phyloP scores from a whole-genome alignment of 768 basidiomycete genomes.

The Chiua virens region DNA sequence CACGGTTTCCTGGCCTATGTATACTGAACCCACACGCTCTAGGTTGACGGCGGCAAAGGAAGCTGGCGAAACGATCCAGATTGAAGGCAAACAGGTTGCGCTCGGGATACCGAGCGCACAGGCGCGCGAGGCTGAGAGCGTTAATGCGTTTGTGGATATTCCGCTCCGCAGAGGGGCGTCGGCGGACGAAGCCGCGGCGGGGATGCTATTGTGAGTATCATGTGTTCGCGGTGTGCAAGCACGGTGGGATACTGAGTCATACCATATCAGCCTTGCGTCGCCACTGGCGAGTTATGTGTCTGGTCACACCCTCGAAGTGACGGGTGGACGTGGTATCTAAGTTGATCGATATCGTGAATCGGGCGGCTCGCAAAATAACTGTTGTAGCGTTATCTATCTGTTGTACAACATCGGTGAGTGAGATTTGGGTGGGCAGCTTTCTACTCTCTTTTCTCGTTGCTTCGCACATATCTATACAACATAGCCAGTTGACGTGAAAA shows the following conservation, averaged over 20 bases:
- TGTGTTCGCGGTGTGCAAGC: not conserved
- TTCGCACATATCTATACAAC: not conserved
- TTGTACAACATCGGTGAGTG: not conserved
- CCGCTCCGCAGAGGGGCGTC: slow-evolving; percentile 70
- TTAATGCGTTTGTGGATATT: slow-evolving; percentile 45
- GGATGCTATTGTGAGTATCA: slow-evolving; percentile 69
- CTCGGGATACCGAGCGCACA: slow-evolving; percentile 71
- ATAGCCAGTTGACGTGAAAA: not conserved
- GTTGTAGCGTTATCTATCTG: not conserved
- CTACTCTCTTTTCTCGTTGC: too few relatives aligned
- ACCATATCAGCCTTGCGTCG: slow-evolving; percentile 59
- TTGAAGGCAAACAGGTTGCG: slow-evolving; percentile 81
- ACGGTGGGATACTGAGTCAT: slow-evolving; percentile 3
- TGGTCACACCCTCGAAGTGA: slow-evolving; percentile 83
- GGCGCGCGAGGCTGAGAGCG: slow-evolving; percentile 38
- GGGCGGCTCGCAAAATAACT: not conserved
- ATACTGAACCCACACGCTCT: slow-evolving; percentile 1
- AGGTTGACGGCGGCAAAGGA: slow-evolving; percentile 83
- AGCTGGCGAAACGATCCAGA: slow-evolving; percentile 69
- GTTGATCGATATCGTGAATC: not conserved
- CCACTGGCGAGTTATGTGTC: slow-evolving; percentile 78
- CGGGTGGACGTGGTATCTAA: slow-evolving; percentile 77
- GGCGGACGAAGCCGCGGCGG: slow-evolving; percentile 75
- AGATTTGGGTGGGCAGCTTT: not conserved
- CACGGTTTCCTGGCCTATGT: not conserved